These are phyloP conservation scores for Bimuria novae-zelandiae DNA, from an alignment of 2,329 filamentous ascomycete genomes.

Conservation along the genomic window DNA sequence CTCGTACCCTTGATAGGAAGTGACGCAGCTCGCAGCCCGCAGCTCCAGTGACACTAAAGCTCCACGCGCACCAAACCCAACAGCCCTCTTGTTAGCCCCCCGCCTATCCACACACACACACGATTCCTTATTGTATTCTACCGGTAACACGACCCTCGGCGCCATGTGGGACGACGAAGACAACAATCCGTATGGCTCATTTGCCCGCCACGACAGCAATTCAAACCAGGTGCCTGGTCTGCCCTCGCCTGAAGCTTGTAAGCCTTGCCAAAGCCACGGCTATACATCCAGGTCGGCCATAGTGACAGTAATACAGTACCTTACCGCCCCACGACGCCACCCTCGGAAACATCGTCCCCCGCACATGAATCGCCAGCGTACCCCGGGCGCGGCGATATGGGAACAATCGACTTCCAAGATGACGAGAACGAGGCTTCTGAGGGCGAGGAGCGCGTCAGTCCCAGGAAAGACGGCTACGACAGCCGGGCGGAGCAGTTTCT, in stretches of 20 bases:
- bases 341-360: slow-evolving; percentile 73
- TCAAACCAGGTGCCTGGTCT: slow-evolving; percentile 62
- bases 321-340: slow-evolving; percentile 64
- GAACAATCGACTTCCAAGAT: slow-evolving; percentile 62
- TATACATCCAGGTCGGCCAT: neutral
- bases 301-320: slow-evolving; percentile 27
- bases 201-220: slow-evolving; percentile 83
- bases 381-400: slow-evolving; percentile 59
- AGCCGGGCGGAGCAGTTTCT: slow-evolving; percentile 97
- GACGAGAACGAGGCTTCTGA: slow-evolving; percentile 40
- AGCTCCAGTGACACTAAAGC: too few relatives aligned
- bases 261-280: slow-evolving; percentile 17
- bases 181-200: slow-evolving; percentile 96
- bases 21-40: slow-evolving; percentile 2
- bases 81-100: neutral
- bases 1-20: too few relatives aligned
- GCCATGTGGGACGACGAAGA: slow-evolving; percentile 99
- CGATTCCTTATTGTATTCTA: neutral
- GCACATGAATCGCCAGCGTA: slow-evolving; percentile 67
- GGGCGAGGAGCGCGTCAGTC: slow-evolving; percentile 55
- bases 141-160: neutral
- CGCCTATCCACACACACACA: neutral
- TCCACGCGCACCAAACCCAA: neutral
- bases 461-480: slow-evolving; percentile 85
- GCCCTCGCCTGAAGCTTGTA: slow-evolving; percentile 46